Evolutionary conservation across 2,329 filamentous ascomycete species (phyloP), one percentile per base, ranked within the genome.

Genomic region (Chalaropsis ovoidea): DNA sequence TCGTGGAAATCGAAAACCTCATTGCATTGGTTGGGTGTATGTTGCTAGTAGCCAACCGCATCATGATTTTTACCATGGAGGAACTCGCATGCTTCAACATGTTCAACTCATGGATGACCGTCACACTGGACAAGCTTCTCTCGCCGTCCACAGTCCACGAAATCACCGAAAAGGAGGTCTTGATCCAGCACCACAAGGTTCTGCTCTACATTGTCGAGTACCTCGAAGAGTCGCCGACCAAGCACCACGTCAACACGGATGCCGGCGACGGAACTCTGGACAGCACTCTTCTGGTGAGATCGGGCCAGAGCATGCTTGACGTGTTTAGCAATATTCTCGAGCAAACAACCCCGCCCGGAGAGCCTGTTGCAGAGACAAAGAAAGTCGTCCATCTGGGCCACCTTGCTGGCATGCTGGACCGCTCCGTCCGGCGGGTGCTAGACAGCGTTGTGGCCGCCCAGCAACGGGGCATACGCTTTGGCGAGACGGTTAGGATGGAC

Each of bases 31-130:
- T 93, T 35, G 84, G 87, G 66, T 89, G 86, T 68, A 78, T 96
- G n/a, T 85, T 84, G 58, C 77, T 96, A 3, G 79, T 92, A 0
- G 85, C 85, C 0, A 86, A 95, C 72, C 88, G 86, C 64, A 81
- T 93, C 1, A 77, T 95, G 15, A 78, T 86, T 4, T 80, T 86
- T 65, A 82, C 87, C 35, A 86, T 88, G 72, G 84, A 88, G 65
- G 93, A 97, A 74, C 81, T 93, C 17, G 81, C 86, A 31, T 82
- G 91, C 62, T 97, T 95, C 71, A 74, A 78, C 1, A 81, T 84
- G 4, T 97, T 96, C 72, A 92, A 89, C 0, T 80, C 81, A 64
- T 97, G 93, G 93, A 78, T 97, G 62, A 85, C 86, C 42, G 83
- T 90, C 71, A 86, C 92, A 71, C 93, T 96, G 67, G 89, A 95